A percentile compares a stretch with the other conserved stretches of the same genome.
Conservation (phyloP, 2,329 filamentous ascomycete genomes). For the Ilyonectria sp. region DNA sequence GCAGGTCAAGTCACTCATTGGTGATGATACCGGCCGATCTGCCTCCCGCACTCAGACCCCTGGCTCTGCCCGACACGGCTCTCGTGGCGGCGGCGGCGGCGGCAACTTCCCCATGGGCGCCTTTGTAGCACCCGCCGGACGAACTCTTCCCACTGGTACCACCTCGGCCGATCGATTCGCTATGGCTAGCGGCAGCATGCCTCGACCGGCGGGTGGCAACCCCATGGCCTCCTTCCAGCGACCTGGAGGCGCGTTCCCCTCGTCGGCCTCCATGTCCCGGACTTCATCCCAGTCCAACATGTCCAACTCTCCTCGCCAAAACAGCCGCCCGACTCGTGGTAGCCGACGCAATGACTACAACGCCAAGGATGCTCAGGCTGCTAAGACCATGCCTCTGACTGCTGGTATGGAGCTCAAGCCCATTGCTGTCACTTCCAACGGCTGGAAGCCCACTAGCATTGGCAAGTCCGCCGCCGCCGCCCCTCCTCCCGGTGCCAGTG, state of each 20-base stretch:
- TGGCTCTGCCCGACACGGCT: conserved; percentile 64
- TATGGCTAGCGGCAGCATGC: conserved; percentile 69
- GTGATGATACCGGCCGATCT: conserved; percentile 79
- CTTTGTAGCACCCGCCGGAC: conserved; percentile 69
- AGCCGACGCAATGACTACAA: conserved; percentile 75
- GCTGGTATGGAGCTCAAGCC: conserved; percentile 86
- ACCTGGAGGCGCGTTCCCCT: conserved; percentile 73
- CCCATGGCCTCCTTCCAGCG: conserved; percentile 58
- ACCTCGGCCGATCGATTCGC: conserved; percentile 84
- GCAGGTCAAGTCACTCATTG: conserved; percentile 89
- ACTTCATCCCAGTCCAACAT: conserved; percentile 72
- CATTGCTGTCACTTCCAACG: conserved; percentile 78
- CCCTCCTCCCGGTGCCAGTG: conserved; percentile 59
- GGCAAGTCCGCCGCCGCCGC: conserved; percentile 57
- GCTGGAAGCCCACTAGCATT: conserved; percentile 91
- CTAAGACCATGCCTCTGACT: conserved; percentile 94
- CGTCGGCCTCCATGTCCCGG: conserved; percentile 75
- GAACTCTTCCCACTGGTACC: conserved; percentile 80
- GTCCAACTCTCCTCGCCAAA: conserved; percentile 80
- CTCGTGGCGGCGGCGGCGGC: conserved; percentile 65
- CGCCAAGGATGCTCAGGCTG: conserved; percentile 77
- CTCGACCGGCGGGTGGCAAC: conserved; percentile 60
- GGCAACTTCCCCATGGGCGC: conserved; percentile 75
- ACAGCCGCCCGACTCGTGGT: conserved; percentile 70
- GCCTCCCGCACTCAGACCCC: conserved; percentile 71